Base-by-base conservation (phyloP, 2,329 filamentous ascomycete species). In the Fusarium kyushuense region DNA sequence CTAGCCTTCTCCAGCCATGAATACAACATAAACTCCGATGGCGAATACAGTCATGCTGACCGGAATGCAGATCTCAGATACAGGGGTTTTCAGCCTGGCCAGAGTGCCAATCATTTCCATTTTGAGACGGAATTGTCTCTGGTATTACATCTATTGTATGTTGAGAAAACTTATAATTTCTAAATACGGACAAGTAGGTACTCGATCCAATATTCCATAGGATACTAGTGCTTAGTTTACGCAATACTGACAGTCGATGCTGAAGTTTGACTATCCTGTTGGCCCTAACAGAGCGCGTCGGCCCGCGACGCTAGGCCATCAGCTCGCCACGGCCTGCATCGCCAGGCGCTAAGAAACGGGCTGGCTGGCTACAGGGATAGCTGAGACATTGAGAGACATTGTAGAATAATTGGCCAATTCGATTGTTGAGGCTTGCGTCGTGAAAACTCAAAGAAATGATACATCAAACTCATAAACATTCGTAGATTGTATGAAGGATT, bases 211-310 rank as follows among this genome's bases (percentile, higher is more conserved):
- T 3, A 1, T 17, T 1, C 3, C 3, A 1, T 0, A 5, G 3
- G 3, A 16, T 41, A 11, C 14, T 41, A 49, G 46, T 10, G 46
- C 46, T 19, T 36, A 9, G 3, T 2, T 19, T 13, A 29, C 11
- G 7, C 6, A 19, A 36, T 36, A 27, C 36, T 13, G 5, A 12
- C 29, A 2, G 6, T 8, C 2, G 3, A n/a, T 23, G 21, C 14
- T 17, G 14, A 36, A 16, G 17, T 19, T 43, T 10, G 19, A 43
- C 4, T 4, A 8, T n/a, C 17, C 7, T 16, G 8, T 57, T 58
- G 30, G 38, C 38, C 17, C 51, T 45, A 45, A 21, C 2, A 14
- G 30, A 45, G 16, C 56, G 56, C 56, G 58, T 58, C 56, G 56
- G 56, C 23, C 56, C 42, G 57, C 16, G 27, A 38, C 41, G 14